Base-by-base conservation (phyloP, 108 stramenopile genomes). In the Cyclotella cryptica region DNA sequence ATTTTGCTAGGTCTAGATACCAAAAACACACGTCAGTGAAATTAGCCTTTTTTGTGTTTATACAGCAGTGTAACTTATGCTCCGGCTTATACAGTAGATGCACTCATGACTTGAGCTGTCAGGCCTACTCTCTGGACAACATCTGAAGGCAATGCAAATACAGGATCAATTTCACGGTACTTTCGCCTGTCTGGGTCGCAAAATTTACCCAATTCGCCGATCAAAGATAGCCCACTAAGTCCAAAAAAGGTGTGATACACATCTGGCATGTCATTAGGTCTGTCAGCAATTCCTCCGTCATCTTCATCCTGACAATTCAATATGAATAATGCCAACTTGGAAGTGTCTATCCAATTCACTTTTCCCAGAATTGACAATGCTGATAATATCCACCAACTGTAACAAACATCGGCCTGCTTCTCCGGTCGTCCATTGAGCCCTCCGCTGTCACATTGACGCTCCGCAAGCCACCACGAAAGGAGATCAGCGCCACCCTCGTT, bases 211-310 rank as follows among this genome's bases (percentile, higher is more conserved):
- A 99, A 85, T 49, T 91, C 77, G 21, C 90, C 92, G 55, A 98
- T 83, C 44, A 99, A 86, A 21, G 85, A 80, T 21, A 99, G 87
- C 40, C 99, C 99, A 28, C 92, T 79, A 62, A 98, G 77, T 10
- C 98, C 99, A 77, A 99, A 99, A 77, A 99, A 98, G 10, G 99
- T 99, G 79, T 99, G 99, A 78, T 98, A 99, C 14, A 99, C 92
- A 84, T 99, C 99, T 10, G 93, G 87, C 89, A 96, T 91, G 75
- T 98, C 93, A 42, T 90, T 88, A 21, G 98, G 99, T 71, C 98
- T 86, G 80, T 99, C 99, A 27, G 98, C 88, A 69, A 99, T 98
- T 24, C 99, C 99, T 27, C 99, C 99, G 69, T 94, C 98, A 12
- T 98, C 97, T n/a, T 85, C 88, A 83, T 99, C 99, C 86, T 99